A percentile compares a stretch with the other conserved stretches of the same genome.
Evolutionary conservation across 1,139 yeast species (phyloP).

Genomic region (Saccharomyces hybrid): DNA sequence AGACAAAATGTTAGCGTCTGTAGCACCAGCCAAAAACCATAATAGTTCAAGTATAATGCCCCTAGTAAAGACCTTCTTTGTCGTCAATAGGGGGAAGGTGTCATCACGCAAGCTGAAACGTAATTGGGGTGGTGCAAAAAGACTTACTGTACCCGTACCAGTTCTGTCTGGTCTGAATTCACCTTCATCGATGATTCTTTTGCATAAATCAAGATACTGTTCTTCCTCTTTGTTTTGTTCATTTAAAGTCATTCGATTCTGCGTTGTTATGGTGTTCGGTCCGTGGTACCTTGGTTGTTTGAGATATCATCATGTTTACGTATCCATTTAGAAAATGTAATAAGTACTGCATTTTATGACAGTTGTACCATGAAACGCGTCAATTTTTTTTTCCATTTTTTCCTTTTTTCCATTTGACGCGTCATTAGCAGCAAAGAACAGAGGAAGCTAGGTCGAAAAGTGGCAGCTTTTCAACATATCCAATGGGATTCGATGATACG

Average conservation of each 20-base stretch:
- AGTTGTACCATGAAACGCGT: neutral
- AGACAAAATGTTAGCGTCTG: conserved; percentile 72
- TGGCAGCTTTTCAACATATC: neutral
- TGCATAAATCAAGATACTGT: conserved; percentile 78
- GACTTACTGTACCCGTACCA: conserved; percentile 87
- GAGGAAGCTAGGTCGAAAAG: neutral
- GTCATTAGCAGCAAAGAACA: neutral
- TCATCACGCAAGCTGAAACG: conserved; percentile 71
- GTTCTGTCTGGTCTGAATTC: conserved; percentile 92
- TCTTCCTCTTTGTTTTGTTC: conserved; percentile 57
- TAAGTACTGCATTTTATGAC: neutral
- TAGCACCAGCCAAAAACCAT: conserved; percentile 88
- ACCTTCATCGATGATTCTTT: conserved; percentile 69
- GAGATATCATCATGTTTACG: neutral
- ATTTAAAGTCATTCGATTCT: conserved; percentile 4
- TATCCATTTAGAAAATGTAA: neutral
- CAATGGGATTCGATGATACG: neutral
- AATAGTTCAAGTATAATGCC: conserved; percentile 83
- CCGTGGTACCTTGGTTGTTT: neutral
- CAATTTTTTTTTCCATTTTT: neutral
- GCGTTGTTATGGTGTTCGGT: neutral
- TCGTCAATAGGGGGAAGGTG: conserved; percentile 78
- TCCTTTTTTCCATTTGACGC: neutral
- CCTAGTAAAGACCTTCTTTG: conserved; percentile 83
- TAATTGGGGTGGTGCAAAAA: conserved; percentile 94